Conservation (phyloP, 2,329 filamentous ascomycete genomes). For the Calonectria pseudoreteaudii region DNA sequence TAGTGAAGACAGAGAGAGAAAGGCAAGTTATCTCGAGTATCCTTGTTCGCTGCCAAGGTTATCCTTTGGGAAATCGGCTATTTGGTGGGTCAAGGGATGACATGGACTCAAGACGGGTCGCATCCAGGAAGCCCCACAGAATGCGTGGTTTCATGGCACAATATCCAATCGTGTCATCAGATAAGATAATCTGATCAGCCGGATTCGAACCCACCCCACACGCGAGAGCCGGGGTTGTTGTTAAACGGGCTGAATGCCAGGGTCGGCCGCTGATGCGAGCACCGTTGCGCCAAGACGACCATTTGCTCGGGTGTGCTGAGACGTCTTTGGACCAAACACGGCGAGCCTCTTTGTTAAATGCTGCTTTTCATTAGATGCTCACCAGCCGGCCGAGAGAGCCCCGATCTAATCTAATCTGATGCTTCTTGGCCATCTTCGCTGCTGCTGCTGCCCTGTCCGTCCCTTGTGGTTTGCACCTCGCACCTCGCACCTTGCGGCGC, state of each 20-base stretch:
- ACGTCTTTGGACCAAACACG: background rate
- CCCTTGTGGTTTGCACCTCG: background rate
- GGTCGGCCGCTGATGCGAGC: slow-evolving; percentile 7
- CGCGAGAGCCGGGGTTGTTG: background rate
- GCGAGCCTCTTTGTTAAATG: background rate
- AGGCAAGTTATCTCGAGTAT: background rate
- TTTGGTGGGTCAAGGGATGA: background rate
- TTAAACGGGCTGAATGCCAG: slow-evolving; percentile 6
- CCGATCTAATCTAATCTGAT: background rate
- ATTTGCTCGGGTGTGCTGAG: background rate
- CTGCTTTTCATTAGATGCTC: background rate
- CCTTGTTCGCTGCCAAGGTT: background rate
- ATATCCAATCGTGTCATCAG: slow-evolving; percentile 4
- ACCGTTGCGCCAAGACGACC: background rate
- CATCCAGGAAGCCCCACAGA: background rate
- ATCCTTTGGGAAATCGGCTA: background rate
- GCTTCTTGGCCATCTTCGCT: background rate
- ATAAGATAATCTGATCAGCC: slow-evolving; percentile 4
- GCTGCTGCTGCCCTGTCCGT: background rate
- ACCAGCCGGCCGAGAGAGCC: background rate
- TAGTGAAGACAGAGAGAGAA: too few species aligned
- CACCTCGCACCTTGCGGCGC: background rate
- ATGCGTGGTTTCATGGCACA: background rate
- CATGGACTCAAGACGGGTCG: background rate
- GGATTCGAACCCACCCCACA: slow-evolving; percentile 4